Percentiles rank a stretch among this genome's conserved stretches.
phyloP scores from a whole-genome alignment of 306 rosid species.

The Gastrolobium villosum region DNA sequence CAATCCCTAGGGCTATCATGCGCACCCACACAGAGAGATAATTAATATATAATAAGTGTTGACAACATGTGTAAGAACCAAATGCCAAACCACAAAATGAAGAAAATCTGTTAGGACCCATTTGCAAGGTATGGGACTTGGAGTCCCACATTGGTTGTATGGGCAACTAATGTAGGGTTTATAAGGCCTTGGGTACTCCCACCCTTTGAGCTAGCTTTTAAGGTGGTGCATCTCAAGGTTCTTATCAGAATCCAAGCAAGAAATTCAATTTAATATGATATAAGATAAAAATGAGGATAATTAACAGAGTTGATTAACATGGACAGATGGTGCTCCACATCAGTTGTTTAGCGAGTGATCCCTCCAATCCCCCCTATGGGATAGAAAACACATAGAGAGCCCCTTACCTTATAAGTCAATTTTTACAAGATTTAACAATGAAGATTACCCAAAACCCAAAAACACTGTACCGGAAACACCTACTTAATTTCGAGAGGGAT shows the following conservation, averaged over 20 bases:
- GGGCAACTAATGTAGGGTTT: too few species aligned
- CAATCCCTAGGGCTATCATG: neutral
- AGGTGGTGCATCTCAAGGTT: too few species aligned
- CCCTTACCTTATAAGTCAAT: neutral
- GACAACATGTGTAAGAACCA: slow-evolving; percentile 20
- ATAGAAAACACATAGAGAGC: neutral
- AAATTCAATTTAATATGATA: neutral
- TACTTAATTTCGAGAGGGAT: neutral
- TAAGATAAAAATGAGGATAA: neutral
- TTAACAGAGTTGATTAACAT: neutral
- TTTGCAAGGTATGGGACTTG: too few species aligned
- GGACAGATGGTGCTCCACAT: neutral
- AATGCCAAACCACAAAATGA: slow-evolving; percentile 29
- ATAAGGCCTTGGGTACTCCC: too few species aligned
- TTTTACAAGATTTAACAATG: neutral
- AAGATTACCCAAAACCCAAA: neutral
- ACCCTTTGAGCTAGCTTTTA: too few species aligned
- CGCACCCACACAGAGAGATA: neutral
- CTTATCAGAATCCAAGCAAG: neutral
- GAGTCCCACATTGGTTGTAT: too few species aligned
- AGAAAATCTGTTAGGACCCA: neutral
- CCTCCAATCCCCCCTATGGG: neutral
- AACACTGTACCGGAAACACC: neutral
- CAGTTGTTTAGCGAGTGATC: neutral
- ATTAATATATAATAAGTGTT: neutral